Evolutionary conservation across 148 eudicot species (phyloP).

Genomic region (Cornus controversa): DNA sequence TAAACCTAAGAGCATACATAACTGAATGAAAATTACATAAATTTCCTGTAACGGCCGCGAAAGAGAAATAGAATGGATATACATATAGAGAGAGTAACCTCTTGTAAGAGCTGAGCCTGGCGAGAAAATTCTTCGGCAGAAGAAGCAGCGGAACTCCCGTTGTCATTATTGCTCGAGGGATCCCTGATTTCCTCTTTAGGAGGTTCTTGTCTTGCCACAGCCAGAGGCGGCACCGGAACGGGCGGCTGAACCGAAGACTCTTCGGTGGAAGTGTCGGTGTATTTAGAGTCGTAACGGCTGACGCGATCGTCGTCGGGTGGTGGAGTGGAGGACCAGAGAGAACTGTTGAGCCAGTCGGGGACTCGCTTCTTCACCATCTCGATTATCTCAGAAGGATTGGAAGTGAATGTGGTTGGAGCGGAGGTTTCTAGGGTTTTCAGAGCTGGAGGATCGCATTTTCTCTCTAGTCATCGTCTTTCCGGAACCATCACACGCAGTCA

Average conservation of each 20-base stretch:
- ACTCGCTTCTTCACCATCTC: constrained; percentile 56
- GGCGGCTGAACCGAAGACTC: constrained; percentile 19
- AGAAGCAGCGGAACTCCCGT: constrained; percentile 29
- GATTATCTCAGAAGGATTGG: background rate
- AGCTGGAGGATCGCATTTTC: background rate
- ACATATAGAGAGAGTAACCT: constrained; percentile 38
- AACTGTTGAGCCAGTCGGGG: constrained; percentile 95
- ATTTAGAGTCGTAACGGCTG: constrained; percentile 21
- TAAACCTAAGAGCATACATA: too few relatives aligned
- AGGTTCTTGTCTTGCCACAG: constrained; percentile 32
- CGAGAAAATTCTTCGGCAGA: constrained; percentile 64
- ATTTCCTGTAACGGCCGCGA: background rate
- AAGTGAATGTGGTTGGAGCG: background rate
- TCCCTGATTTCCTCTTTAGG: constrained; percentile 36
- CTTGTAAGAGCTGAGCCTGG: constrained; percentile 78
- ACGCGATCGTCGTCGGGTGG: constrained; percentile 18
- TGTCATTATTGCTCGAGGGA: constrained; percentile 34
- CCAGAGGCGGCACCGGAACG: constrained; percentile 31
- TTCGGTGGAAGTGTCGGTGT: constrained; percentile 12
- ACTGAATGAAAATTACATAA: background rate
- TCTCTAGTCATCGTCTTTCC: constrained; percentile 6
- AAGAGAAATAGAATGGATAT: too few relatives aligned
- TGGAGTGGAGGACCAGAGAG: constrained; percentile 73
- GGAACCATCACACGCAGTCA: constrained; percentile 13
- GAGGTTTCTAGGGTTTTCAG: constrained; percentile 25